These are phyloP conservation scores for Chlorella sp. DNA, from an alignment of 139 green algal species.

Conservation along the genomic window DNA sequence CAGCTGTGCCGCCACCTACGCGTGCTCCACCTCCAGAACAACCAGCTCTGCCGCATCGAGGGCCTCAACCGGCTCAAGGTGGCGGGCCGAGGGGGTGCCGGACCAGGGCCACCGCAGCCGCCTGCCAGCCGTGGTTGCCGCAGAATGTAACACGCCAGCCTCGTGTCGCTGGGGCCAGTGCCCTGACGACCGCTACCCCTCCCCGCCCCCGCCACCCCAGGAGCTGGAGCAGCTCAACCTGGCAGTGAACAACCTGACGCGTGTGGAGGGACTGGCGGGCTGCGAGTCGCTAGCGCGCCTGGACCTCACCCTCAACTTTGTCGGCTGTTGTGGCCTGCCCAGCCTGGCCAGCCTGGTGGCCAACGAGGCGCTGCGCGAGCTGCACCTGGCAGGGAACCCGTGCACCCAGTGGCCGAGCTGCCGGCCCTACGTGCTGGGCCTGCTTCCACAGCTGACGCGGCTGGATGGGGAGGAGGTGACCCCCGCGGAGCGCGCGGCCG, in stretches of 20 bases:
- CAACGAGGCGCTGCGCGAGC: conserved; percentile 55
- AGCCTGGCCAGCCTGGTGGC: conserved; percentile 51
- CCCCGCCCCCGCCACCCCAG: conserved; percentile 54
- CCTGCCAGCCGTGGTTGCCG: background rate
- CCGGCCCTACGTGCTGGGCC: conserved; percentile 76
- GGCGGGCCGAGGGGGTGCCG: background rate
- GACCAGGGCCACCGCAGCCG: background rate
- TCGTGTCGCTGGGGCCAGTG: background rate
- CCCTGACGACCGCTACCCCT: too few species aligned
- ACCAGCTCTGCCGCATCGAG: conserved; percentile 86
- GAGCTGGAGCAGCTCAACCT: conserved; percentile 92
- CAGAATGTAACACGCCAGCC: background rate
- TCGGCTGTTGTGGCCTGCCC: conserved; percentile 48
- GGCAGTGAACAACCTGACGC: conserved; percentile 90
- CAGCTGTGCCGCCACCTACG: conserved; percentile 77
- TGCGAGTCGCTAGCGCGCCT: conserved; percentile 90
- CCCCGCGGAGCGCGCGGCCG: conserved; percentile 16
- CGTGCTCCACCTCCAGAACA: conserved; percentile 95
- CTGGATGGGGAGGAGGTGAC: conserved; percentile 44
- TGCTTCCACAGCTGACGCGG: conserved; percentile 67
- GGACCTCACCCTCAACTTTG: conserved; percentile 93
- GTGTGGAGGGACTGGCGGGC: conserved; percentile 85
- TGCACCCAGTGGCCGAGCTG: conserved; percentile 83
- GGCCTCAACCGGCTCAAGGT: conserved; percentile 92
- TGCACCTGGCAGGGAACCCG: conserved; percentile 90